phyloP scores from a whole-genome alignment of 2,329 filamentous ascomycete genomes.

The Aspergillus terreus region DNA sequence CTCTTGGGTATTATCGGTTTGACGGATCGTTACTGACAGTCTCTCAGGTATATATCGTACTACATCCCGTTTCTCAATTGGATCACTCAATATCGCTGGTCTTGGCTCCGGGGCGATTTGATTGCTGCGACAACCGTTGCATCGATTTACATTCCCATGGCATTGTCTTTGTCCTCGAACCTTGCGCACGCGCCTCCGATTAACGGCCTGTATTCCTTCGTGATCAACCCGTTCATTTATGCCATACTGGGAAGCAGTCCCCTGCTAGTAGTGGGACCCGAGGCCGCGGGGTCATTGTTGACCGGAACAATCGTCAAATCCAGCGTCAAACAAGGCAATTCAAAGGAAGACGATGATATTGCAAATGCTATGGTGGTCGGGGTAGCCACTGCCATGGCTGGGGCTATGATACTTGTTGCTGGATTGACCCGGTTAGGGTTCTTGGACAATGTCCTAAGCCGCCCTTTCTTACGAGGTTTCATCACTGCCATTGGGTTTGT shows the following conservation, averaged over 20 bases:
- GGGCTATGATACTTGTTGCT: constrained; percentile 81
- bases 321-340: constrained; percentile 66
- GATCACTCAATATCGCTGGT: constrained; percentile 80
- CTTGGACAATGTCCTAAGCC: constrained; percentile 86
- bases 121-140: constrained; percentile 89
- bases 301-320: constrained; percentile 81
- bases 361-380: constrained; percentile 81
- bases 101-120: constrained; percentile 80
- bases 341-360: constrained; percentile 62
- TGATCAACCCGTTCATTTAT: constrained; percentile 88
- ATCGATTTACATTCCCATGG: constrained; percentile 98
- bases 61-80: constrained; percentile 90
- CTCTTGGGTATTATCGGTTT: neutral
- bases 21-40: constrained; percentile 6
- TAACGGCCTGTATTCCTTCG: constrained; percentile 89
- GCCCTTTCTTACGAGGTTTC: constrained; percentile 89
- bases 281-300: constrained; percentile 87
- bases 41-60: constrained; percentile 76
- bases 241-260: constrained; percentile 87
- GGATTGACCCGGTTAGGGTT: constrained; percentile 85
- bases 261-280: constrained; percentile 89
- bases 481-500: constrained; percentile 97
- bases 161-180: constrained; percentile 86
- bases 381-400: constrained; percentile 81
- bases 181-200: constrained; percentile 89